Conservation (phyloP, 441 rosid genomes). For the Viola pubescens region DNA sequence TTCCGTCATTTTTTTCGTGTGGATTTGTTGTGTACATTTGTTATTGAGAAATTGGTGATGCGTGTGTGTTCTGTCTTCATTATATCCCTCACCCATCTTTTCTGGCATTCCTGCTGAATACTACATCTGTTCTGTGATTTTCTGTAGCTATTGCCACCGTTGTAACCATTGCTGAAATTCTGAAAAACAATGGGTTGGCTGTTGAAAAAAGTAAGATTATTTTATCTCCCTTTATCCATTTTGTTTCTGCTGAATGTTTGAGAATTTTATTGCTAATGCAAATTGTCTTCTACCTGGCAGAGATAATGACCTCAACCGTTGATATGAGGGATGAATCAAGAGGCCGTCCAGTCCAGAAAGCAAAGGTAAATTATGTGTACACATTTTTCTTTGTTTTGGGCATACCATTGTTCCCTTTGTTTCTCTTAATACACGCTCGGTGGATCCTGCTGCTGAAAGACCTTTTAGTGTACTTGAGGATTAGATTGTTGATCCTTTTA, state of each 20-base stretch:
- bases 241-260: background rate
- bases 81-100: background rate
- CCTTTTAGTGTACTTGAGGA: too few relatives aligned
- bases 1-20: too few relatives aligned
- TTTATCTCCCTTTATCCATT: background rate
- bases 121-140: background rate
- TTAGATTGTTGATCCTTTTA: background rate
- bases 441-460: too few relatives aligned
- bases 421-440: too few relatives aligned
- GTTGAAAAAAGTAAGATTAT: conserved; percentile 55
- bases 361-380: conserved; percentile 42
- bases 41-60: too few relatives aligned
- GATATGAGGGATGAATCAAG: conserved; percentile 68
- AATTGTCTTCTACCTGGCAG: conserved; percentile 21
- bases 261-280: background rate
- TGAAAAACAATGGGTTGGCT: conserved; percentile 73
- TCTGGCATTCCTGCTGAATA: background rate
- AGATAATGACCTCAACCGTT: conserved; percentile 60
- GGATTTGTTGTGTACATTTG: too few relatives aligned
- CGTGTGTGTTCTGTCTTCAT: too few relatives aligned
- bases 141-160: conserved; percentile 62
- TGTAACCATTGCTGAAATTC: conserved; percentile 69
- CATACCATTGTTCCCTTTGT: background rate
- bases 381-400: background rate
- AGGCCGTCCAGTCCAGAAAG: conserved; percentile 71